Evolutionary conservation across 129 eudicot species (phyloP), one percentile per base, ranked within the genome.

Genomic region (Rutidosis leptorrhynchoides): DNA sequence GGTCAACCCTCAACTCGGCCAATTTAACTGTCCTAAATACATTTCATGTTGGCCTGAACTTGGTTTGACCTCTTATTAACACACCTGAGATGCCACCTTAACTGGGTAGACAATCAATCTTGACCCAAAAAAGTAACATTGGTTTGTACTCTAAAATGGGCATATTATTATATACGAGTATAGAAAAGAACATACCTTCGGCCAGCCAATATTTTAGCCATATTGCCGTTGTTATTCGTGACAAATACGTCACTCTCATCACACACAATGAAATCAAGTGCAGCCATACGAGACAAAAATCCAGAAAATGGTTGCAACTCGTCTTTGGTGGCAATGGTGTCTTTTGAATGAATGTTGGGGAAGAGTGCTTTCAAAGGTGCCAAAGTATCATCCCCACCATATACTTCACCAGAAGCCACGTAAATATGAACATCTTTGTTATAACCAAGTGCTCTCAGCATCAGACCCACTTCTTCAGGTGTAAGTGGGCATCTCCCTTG

Each of bases 241-340:
- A 85, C 96, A 67, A 89, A 89, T 29, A 89, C 88, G 59, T 85
- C 84, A 55, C 96, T 89, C 60, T 83, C 87, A 60, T 85, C 96
- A 35, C 96, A 89, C 61, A 89, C 97, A 1, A 90, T 84, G 78
- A 84, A 90, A 77, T 90, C 97, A 58, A 90, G 79, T 15, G 97
- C 97, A 64, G 97, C 97, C 97, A 90, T 84, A 62, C 90, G 95
- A 72, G 97, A 87, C 54, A 95, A 90, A 65, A 90, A 90, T 3
- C 51, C 28, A 71, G 89, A 49, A 84, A 87, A 90, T 6, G 89
- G 89, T 76, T 76, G 85, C 67, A 90, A 58, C 77, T 90, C 97
- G 51, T 84, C 67, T 75, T 77, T 71, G 77, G 83, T 75, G 65
- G 90, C 80, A 37, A 87, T 77, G 57, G 88, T 75, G 65, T 90